Evolutionary conservation across 345 rosid species (phyloP).

Genomic region (Sonneratia alba): DNA sequence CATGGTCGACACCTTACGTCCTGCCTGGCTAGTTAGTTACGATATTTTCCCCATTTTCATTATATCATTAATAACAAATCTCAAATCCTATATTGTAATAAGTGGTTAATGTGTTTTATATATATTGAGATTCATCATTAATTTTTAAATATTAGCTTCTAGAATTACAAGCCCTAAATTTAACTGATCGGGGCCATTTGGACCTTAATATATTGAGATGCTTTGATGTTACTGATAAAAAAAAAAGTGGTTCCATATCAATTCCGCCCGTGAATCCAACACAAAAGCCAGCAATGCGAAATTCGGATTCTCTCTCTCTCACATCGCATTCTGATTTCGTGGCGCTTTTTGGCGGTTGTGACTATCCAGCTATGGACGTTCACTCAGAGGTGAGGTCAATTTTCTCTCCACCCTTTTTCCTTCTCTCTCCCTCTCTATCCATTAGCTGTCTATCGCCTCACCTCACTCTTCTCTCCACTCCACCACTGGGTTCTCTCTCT

Average conservation of each 20-base stretch:
- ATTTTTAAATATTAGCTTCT: neutral
- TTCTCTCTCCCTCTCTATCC: neutral
- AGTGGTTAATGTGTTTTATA: no score
- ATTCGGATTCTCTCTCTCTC: neutral
- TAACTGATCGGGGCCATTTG: no score
- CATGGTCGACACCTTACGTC: neutral
- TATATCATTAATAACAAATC: no score
- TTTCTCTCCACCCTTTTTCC: neutral
- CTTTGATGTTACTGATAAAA: no score
- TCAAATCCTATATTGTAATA: no score
- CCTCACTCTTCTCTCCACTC: neutral
- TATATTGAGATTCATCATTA: neutral
- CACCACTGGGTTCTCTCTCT: neutral
- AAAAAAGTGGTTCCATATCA: no score
- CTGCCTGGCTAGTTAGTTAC: neutral
- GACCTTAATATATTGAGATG: no score
- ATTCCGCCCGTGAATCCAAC: no score
- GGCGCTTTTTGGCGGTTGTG: slow-evolving; percentile 28
- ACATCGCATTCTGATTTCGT: slow-evolving; percentile 2
- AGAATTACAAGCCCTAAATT: no score
- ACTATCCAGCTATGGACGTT: slow-evolving; percentile 28
- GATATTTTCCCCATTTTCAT: neutral
- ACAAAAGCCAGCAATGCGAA: neutral
- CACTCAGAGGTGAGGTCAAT: slow-evolving; percentile 16
- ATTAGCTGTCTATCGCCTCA: no score